A percentile compares a stretch with the other conserved stretches of the same genome.
phyloP scores from a whole-genome alignment of 1,284 basidiomycete species.

The Austroboletus rostrupii region DNA sequence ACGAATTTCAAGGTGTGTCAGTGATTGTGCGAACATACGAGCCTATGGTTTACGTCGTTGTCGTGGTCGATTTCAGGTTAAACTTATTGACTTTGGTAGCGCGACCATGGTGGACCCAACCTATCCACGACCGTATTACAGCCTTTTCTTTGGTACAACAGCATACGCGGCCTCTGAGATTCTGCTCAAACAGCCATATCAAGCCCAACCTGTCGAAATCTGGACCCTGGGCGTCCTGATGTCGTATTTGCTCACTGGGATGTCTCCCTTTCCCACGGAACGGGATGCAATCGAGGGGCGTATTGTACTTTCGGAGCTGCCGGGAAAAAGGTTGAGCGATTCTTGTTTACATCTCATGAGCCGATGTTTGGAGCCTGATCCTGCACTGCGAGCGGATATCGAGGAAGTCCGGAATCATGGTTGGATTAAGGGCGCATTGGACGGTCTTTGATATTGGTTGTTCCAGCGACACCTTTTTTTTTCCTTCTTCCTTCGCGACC shows the following conservation, averaged over 20 bases:
- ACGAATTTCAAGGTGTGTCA: constrained; percentile 55
- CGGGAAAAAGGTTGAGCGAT: constrained; percentile 35
- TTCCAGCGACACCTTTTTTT: constrained; percentile 7
- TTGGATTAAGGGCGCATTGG: constrained; percentile 52
- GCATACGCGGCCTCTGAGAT: constrained; percentile 83
- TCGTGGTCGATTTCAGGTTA: constrained; percentile 52
- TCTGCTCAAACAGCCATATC: constrained; percentile 68
- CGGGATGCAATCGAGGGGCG: constrained; percentile 60
- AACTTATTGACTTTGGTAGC: constrained; percentile 92
- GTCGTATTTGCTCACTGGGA: constrained; percentile 81
- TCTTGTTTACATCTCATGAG: constrained; percentile 60
- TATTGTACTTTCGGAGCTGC: constrained; percentile 41
- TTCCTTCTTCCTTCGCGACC: constrained; percentile 1
- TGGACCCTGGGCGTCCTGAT: constrained; percentile 92
- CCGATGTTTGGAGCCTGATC: constrained; percentile 73
- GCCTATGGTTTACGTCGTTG: constrained; percentile 2
- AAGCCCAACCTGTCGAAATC: constrained; percentile 79
- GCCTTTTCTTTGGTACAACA: constrained; percentile 76
- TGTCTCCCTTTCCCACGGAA: constrained; percentile 78
- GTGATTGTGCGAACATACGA: background rate
- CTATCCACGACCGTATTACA: constrained; percentile 65
- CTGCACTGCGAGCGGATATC: constrained; percentile 64
- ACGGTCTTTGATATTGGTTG: constrained; percentile 15
- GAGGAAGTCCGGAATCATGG: constrained; percentile 67
- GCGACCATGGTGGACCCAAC: constrained; percentile 73